These are phyloP conservation scores for Coprinopsis strossmayeri DNA, from an alignment of 768 basidiomycete genomes.

Conservation along the genomic window DNA sequence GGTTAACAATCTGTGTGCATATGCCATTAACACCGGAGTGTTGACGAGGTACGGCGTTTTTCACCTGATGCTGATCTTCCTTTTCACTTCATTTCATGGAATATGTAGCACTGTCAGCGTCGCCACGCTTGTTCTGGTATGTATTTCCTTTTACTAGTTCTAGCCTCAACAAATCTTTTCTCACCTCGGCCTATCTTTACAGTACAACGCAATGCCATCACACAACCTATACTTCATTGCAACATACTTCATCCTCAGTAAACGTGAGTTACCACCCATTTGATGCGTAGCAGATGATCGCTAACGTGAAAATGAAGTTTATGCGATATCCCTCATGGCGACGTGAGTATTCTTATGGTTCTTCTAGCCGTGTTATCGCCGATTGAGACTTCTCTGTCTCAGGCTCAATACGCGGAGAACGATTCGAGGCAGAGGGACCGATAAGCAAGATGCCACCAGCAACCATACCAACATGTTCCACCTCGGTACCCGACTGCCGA, in stretches of 20 bases:
- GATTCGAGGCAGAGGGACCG: constrained; percentile 50
- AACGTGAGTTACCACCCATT: constrained; percentile 35
- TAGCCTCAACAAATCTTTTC: background rate
- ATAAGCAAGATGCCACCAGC: constrained; percentile 30
- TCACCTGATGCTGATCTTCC: too few species aligned
- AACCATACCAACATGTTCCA: constrained; percentile 48
- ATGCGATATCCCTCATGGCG: constrained; percentile 57
- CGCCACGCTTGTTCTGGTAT: constrained; percentile 49
- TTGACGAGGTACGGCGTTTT: constrained; percentile 63
- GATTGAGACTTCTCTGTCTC: constrained; percentile 4
- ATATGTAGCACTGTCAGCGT: constrained; percentile 37
- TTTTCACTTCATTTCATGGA: constrained; percentile 1
- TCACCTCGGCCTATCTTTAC: constrained; percentile 2
- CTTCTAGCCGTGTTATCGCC: background rate
- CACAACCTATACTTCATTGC: constrained; percentile 58
- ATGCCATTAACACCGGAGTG: constrained; percentile 62
- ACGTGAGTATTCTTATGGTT: constrained; percentile 35
- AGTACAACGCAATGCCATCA: constrained; percentile 50
- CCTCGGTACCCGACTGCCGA: constrained; percentile 39
- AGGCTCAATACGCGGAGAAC: constrained; percentile 58
- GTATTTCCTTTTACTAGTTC: constrained; percentile 14
- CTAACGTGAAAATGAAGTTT: constrained; percentile 34
- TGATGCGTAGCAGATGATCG: background rate
- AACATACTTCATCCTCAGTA: constrained; percentile 60
- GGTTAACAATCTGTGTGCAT: constrained; percentile 48